A percentile compares a stretch with the other conserved stretches of the same genome.
These are phyloP conservation scores for Sugiyamaella neomexicana DNA, from an alignment of 1,139 yeast species.

Conservation along the genomic window DNA sequence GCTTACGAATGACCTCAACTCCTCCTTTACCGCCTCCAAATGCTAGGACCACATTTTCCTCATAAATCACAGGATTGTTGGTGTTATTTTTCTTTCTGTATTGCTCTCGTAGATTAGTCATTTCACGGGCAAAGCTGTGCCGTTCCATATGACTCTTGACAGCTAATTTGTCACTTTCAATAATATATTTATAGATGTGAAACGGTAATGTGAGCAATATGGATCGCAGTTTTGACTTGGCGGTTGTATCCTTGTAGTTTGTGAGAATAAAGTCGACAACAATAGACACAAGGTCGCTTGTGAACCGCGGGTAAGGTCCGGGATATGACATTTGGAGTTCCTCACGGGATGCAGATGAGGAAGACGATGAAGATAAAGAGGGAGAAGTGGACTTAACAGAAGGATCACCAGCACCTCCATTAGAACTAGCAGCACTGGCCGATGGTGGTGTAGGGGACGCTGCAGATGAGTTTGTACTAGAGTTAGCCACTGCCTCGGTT, in stretches of 20 bases:
- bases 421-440: background rate
- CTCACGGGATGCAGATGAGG: slow-evolving; percentile 18
- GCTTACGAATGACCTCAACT: slow-evolving; percentile 39
- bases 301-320: slow-evolving; percentile 42
- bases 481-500: background rate
- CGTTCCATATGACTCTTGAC: slow-evolving; percentile 37
- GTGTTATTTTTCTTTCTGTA: slow-evolving; percentile 24
- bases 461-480: slow-evolving; percentile 1
- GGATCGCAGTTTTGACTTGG: slow-evolving; percentile 23
- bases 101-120: slow-evolving; percentile 32
- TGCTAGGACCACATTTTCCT: slow-evolving; percentile 40
- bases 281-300: slow-evolving; percentile 31
- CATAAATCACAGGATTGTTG: slow-evolving; percentile 24
- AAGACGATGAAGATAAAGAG: background rate
- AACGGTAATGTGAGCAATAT: slow-evolving; percentile 35
- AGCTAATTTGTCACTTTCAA: slow-evolving; percentile 34
- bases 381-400: background rate
- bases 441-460: slow-evolving; percentile 7
- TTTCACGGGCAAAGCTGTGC: slow-evolving; percentile 36
- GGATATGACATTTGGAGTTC: slow-evolving; percentile 28
- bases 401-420: background rate
- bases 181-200: slow-evolving; percentile 33
- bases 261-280: slow-evolving; percentile 32
- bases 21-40: slow-evolving; percentile 41
- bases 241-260: slow-evolving; percentile 22